These are phyloP conservation scores for Cylindrotheca fusiformis DNA, from an alignment of 108 stramenopile genomes.

Conservation along the genomic window DNA sequence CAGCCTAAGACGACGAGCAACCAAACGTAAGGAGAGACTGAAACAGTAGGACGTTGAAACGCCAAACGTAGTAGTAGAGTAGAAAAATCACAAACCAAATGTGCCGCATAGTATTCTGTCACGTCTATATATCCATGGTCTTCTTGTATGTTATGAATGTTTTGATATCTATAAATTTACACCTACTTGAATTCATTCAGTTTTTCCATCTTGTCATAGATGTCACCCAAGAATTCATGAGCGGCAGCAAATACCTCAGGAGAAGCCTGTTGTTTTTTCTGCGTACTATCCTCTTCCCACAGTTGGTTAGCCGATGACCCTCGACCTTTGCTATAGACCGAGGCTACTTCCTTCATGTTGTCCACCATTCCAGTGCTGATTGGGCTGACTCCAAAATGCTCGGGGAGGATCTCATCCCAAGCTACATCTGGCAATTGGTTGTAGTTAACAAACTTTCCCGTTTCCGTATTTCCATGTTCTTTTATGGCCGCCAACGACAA, in stretches of 20 bases:
- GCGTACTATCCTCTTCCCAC: slow-evolving; percentile 57
- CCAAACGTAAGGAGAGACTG: not conserved
- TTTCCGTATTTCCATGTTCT: slow-evolving; percentile 22
- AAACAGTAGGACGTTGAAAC: not conserved
- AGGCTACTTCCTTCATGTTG: slow-evolving; percentile 51
- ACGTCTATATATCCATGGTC: not conserved
- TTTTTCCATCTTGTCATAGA: slow-evolving; percentile 28
- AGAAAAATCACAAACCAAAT: slow-evolving; percentile 38
- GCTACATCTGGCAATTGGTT: slow-evolving; percentile 58
- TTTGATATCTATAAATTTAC: not conserved
- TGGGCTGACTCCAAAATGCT: slow-evolving; percentile 48
- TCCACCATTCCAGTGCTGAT: slow-evolving; percentile 21
- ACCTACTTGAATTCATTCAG: slow-evolving; percentile 10
- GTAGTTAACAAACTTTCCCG: slow-evolving; percentile 67
- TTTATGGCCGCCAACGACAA: slow-evolving; percentile 54
- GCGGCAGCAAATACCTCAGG: slow-evolving; percentile 50
- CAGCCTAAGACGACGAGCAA: slow-evolving; percentile 19
- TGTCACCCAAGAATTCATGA: slow-evolving; percentile 36
- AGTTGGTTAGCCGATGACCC: slow-evolving; percentile 7
- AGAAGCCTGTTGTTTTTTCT: slow-evolving; percentile 53
- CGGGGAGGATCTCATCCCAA: slow-evolving; percentile 55
- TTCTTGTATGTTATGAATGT: not conserved
- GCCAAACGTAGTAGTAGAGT: too few species aligned
- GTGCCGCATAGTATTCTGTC: slow-evolving; percentile 79
- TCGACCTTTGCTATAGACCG: slow-evolving; percentile 65